Evolutionary conservation across 2,329 filamentous ascomycete genomes (phyloP).

Genomic region (Microdochium paspali): DNA sequence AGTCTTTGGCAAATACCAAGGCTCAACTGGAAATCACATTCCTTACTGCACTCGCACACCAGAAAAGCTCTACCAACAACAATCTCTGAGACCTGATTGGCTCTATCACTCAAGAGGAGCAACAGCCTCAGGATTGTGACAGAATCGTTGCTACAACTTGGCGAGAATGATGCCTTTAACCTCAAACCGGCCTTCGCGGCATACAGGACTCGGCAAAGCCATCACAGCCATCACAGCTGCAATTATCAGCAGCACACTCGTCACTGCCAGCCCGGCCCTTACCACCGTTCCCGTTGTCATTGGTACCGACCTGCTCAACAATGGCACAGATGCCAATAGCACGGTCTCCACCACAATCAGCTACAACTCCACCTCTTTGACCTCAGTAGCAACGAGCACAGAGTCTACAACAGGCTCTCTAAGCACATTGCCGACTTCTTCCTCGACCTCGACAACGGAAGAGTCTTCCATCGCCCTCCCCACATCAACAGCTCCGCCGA

Average conservation of each 20-base stretch:
- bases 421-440: not conserved
- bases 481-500: constrained; percentile 7
- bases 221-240: not conserved
- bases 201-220: not conserved
- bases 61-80: too few species aligned
- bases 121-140: too few species aligned
- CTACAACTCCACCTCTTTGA: not conserved
- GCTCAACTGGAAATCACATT: too few species aligned
- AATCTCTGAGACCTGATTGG: too few species aligned
- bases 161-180: not conserved
- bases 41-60: too few species aligned
- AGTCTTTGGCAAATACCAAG: too few species aligned
- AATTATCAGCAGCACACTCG: not conserved
- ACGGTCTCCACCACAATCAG: not conserved
- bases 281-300: not conserved
- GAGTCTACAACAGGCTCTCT: not conserved
- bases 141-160: not conserved
- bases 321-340: not conserved
- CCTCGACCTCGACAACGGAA: not conserved
- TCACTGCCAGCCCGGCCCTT: not conserved
- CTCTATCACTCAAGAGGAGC: too few species aligned
- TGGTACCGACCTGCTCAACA: not conserved
- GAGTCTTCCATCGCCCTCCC: constrained; percentile 1
- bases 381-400: not conserved
- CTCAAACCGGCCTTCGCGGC: not conserved